Percentiles rank a stretch among this genome's conserved stretches.
phyloP scores from a whole-genome alignment of 1,284 basidiomycete species.

The Sporisorium iseilematis-ciliati region DNA sequence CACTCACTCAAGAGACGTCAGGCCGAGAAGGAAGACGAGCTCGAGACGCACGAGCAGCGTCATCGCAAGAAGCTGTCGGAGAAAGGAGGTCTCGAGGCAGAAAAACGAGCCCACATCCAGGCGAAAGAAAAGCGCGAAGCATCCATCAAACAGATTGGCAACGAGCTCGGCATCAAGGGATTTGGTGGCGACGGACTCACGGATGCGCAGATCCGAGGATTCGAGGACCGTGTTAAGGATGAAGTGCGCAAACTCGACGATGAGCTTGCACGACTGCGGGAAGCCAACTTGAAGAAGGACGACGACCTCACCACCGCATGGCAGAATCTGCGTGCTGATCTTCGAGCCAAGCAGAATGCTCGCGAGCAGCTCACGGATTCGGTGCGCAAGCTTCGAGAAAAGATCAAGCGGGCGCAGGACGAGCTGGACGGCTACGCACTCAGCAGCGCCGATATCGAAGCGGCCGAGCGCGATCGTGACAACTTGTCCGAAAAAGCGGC shows the following conservation, averaged over 20 bases:
- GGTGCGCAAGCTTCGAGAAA: slow-evolving; percentile 45
- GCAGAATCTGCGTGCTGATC: slow-evolving; percentile 52
- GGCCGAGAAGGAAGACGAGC: slow-evolving; percentile 76
- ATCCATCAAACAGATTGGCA: slow-evolving; percentile 79
- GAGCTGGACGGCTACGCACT: slow-evolving; percentile 49
- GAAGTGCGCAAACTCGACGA: slow-evolving; percentile 46
- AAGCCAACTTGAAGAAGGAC: slow-evolving; percentile 36
- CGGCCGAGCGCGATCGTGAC: slow-evolving; percentile 46
- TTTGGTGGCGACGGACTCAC: slow-evolving; percentile 78
- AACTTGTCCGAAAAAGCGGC: slow-evolving; percentile 31
- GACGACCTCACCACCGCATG: slow-evolving; percentile 44
- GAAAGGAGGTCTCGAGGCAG: slow-evolving; percentile 66
- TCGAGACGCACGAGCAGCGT: slow-evolving; percentile 36
- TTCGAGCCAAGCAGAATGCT: slow-evolving; percentile 50
- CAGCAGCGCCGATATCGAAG: slow-evolving; percentile 45
- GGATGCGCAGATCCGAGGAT: slow-evolving; percentile 78
- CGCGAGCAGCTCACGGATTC: slow-evolving; percentile 49
- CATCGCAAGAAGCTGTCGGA: slow-evolving; percentile 54
- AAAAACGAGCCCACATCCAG: slow-evolving; percentile 73
- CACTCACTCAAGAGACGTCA: slow-evolving; percentile 73
- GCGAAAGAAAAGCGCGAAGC: slow-evolving; percentile 81
- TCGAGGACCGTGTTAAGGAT: slow-evolving; percentile 71
- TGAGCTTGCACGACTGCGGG: slow-evolving; percentile 33
- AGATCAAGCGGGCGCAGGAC: slow-evolving; percentile 54
- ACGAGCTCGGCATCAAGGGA: slow-evolving; percentile 80